Percentiles rank a stretch among this genome's conserved stretches.
Conservation (phyloP, 2,329 filamentous ascomycete genomes). For the Fusarium haematococcum region DNA sequence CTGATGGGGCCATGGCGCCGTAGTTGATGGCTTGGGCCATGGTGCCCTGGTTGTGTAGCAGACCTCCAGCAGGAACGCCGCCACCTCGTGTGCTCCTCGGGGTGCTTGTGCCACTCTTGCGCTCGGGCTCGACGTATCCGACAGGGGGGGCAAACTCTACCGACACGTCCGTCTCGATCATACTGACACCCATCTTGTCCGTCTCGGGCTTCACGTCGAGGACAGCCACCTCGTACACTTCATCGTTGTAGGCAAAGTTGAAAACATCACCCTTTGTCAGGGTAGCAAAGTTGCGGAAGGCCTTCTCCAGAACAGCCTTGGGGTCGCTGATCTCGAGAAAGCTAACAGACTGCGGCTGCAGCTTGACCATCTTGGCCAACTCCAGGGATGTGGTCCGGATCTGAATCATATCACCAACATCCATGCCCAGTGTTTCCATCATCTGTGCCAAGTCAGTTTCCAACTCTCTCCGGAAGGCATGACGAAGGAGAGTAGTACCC, state of each 20-base stretch:
- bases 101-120: slow-evolving; percentile 85
- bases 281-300: slow-evolving; percentile 95
- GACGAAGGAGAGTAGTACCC: slow-evolving; percentile 67
- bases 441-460: slow-evolving; percentile 67
- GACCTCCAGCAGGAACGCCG: slow-evolving; percentile 76
- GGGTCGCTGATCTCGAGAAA: slow-evolving; percentile 98
- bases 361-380: slow-evolving; percentile 91
- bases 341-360: slow-evolving; percentile 91
- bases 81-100: slow-evolving; percentile 73
- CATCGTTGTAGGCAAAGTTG: slow-evolving; percentile 96
- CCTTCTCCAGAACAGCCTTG: slow-evolving; percentile 95
- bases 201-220: slow-evolving; percentile 91
- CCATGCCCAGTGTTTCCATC: slow-evolving; percentile 91
- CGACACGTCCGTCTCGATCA: slow-evolving; percentile 95
- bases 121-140: slow-evolving; percentile 91
- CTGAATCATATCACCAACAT: slow-evolving; percentile 94
- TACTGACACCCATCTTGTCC: slow-evolving; percentile 87
- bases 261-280: slow-evolving; percentile 95
- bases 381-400: slow-evolving; percentile 95
- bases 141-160: slow-evolving; percentile 96
- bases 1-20: slow-evolving; percentile 84
- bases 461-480: neutral
- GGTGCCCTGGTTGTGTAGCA: slow-evolving; percentile 85
- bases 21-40: slow-evolving; percentile 99
- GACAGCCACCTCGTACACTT: slow-evolving; percentile 91